Evolutionary conservation across 257 asterid genomes (phyloP).

Genomic region (Linderniella brevidens): DNA sequence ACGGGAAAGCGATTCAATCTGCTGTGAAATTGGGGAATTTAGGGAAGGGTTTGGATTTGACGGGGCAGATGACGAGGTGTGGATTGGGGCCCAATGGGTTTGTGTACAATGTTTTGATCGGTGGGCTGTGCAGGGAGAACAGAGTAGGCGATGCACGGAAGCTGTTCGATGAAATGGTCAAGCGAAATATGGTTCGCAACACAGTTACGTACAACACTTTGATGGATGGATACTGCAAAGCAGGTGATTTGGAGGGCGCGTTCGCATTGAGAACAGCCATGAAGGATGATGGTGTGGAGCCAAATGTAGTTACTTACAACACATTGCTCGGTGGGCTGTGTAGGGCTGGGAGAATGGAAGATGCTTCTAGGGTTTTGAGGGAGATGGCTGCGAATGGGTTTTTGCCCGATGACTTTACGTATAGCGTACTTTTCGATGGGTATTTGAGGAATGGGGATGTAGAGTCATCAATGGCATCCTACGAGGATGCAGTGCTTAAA

Average conservation of each 20-base stretch:
- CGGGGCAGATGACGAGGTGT: constrained; percentile 27
- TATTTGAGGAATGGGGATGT: constrained; percentile 32
- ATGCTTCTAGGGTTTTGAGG: constrained; percentile 28
- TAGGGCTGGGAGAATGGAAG: constrained; percentile 54
- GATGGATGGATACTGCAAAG: constrained; percentile 65
- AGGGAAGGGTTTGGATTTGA: constrained; percentile 28
- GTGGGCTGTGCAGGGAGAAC: constrained; percentile 63
- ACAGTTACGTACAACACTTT: constrained; percentile 53
- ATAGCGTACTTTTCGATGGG: constrained; percentile 55
- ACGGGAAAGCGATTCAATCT: constrained; percentile 62
- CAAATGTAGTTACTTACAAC: constrained; percentile 49
- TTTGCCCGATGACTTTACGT: constrained; percentile 53
- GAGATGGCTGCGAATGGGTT: constrained; percentile 52
- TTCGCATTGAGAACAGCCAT: constrained; percentile 37
- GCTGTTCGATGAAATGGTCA: constrained; percentile 63
- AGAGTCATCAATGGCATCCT: constrained; percentile 39
- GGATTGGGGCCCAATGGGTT: constrained; percentile 32
- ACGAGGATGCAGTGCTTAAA: constrained; percentile 27
- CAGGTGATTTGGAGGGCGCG: constrained; percentile 44
- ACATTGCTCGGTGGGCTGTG: constrained; percentile 57
- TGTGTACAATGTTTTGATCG: constrained; percentile 68
- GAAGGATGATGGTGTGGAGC: constrained; percentile 35
- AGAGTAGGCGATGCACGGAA: constrained; percentile 43
- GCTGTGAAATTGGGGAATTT: constrained; percentile 52
- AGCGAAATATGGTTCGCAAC: constrained; percentile 29